These are phyloP conservation scores for Pichia phayaonensis DNA, from an alignment of 805 yeast species.

Conservation along the genomic window DNA sequence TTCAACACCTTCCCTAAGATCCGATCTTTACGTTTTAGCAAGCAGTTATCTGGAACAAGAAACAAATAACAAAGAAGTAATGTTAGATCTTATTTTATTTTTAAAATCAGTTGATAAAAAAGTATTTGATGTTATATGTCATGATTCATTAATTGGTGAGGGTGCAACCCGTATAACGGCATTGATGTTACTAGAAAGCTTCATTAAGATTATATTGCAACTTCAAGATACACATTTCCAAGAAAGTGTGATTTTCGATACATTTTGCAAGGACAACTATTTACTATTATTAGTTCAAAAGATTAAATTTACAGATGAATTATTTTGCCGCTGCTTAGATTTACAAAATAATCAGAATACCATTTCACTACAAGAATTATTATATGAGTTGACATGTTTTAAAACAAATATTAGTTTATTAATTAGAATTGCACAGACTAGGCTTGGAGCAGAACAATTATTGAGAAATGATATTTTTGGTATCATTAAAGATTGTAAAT, in stretches of 20 bases:
- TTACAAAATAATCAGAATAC: constrained; percentile 20
- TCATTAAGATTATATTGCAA: constrained; percentile 33
- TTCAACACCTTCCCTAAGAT: constrained; percentile 59
- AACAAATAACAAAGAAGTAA: constrained; percentile 32
- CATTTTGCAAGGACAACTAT: constrained; percentile 58
- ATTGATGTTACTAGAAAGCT: constrained; percentile 56
- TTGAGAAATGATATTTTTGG: constrained; percentile 68
- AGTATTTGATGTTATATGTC: constrained; percentile 57
- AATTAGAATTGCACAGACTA: constrained; percentile 66
- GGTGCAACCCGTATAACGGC: constrained; percentile 72
- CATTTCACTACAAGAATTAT: constrained; percentile 42
- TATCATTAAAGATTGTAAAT: constrained; percentile 45
- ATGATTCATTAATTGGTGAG: constrained; percentile 74
- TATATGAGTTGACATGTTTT: constrained; percentile 73
- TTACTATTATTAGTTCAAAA: constrained; percentile 58
- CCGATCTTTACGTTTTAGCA: constrained; percentile 71
- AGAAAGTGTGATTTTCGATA: constrained; percentile 49
- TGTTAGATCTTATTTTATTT: constrained; percentile 43
- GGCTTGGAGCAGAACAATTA: constrained; percentile 69
- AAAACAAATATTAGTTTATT: constrained; percentile 64
- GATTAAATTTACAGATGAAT: constrained; percentile 60
- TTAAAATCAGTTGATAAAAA: constrained; percentile 53
- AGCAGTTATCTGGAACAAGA: constrained; percentile 56
- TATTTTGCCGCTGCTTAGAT: constrained; percentile 34
- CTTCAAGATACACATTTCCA: constrained; percentile 47